Conservation (phyloP, 2,329 filamentous ascomycete genomes). For the Pestalotiopsis fici region DNA sequence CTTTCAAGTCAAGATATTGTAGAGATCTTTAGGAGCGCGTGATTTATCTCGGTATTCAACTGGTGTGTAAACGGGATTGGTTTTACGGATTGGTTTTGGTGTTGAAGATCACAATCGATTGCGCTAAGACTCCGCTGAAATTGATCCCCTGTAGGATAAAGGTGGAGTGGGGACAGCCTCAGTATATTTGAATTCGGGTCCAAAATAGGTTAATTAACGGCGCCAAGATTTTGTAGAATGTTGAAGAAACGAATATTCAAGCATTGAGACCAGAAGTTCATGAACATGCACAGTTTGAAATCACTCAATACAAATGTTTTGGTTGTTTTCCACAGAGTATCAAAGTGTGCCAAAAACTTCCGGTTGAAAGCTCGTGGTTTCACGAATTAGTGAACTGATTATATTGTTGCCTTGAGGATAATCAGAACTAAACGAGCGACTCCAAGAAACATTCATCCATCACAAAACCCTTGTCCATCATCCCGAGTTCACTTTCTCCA, state of each 20-base stretch:
- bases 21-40: too few relatives aligned
- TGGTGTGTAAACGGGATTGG: not conserved
- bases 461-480: not conserved
- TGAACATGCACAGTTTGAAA: too few relatives aligned
- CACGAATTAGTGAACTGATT: not conserved
- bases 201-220: too few relatives aligned
- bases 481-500: not conserved
- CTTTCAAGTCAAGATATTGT: too few relatives aligned
- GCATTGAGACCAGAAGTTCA: too few relatives aligned
- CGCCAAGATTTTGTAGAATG: too few relatives aligned
- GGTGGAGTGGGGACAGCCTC: not conserved
- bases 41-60: too few relatives aligned
- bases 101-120: not conserved
- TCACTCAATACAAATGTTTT: too few relatives aligned
- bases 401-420: conserved; percentile 6
- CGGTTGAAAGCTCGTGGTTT: not conserved
- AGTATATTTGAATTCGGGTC: not conserved
- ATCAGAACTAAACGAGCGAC: conserved; percentile 1
- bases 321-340: too few relatives aligned
- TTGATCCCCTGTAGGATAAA: not conserved
- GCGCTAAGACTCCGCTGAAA: not conserved
- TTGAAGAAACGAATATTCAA: too few relatives aligned
- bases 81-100: not conserved
- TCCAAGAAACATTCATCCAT: not conserved
- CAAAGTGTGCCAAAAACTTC: too few relatives aligned